Evolutionary conservation across 2,329 filamentous ascomycete species (phyloP), one percentile per base, ranked within the genome.

Genomic region (Phyllosticta citribraziliensis): DNA sequence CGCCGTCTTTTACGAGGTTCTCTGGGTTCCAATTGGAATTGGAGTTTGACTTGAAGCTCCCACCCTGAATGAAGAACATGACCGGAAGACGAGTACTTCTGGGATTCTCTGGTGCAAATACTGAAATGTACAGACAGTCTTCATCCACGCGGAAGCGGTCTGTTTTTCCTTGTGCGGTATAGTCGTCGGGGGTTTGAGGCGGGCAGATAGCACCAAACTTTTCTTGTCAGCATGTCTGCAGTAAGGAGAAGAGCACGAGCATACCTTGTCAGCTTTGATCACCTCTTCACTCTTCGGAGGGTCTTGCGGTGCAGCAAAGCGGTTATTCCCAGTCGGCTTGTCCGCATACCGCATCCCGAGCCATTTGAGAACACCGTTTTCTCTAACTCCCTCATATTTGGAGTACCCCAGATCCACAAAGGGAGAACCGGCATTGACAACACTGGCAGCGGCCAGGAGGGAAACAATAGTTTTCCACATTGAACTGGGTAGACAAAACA

Each of bases 361-460:
- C 87, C 88, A 93, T 70, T 87, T 80, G 2, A 81, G 84, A 54
- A 90, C 75, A 1, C 84, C 86, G 66, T 82, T 82, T 72, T 66
- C 1, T 80, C 75, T 69, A 3, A 76, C 72, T 9, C 89, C 89
- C 56, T 79, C 72, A 68, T 91, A 91, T 27, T 77, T 81, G 35
- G 85, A 81, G 69, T 91, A 91, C 2, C 79, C 80, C 20, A 92
- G 76, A 64, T 88, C 78, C 11, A 91, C 83, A 5, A 73, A 68
- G 2, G 71, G 63, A 14, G 74, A 66, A 27, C 77, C 71, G 11
- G 75, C 75, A 19, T 47, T 24, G 33, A 30, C 52, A 9, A 33
- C 22, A 22, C 22, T 27, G 47, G 51, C 57, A n/a, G n/a, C 22
- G 33, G 52, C 52, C 22, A 60, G n/a, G 33, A 60, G 35, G 1